Evolutionary conservation across 73 alveolate genomes (phyloP), one percentile per base, ranked within the genome.

Genomic region (Stentor roeselii): DNA sequence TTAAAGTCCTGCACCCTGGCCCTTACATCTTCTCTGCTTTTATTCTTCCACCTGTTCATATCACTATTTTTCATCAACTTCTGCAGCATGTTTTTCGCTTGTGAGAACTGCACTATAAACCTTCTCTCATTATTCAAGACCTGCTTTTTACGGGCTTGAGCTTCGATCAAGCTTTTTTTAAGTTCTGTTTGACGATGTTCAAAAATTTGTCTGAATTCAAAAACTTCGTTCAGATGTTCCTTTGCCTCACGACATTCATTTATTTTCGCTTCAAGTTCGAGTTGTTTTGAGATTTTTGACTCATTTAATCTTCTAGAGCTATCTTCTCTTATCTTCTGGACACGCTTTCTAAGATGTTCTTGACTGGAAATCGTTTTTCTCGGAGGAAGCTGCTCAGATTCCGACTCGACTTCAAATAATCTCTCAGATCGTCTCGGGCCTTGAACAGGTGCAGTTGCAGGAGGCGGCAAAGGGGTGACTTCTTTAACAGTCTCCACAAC

Each of bases 11-110:
- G 15, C 1, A 67, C 80, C 37, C 37, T 67, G 41, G 42, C 34
- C n/a, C 34, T 67, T 27, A 67, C 34, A 14, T 67, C 80, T 11
- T 67, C 37, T 32, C 34, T 21, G 11, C 41, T 67, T 67, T 67
- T 67, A 67, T 21, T 14, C 37, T 67, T 67, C 80, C 80, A 67
- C 41, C 80, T 67, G 2, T 67, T 32, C 34, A 67, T 27, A 67
- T 67, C 80, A 32, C 80, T 67, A 21, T 67, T 67, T 67, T 67
- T 67, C 80, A 67, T 67, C 14, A 67, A 2, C 34, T 67, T 67
- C 2, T 67, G 80, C 37, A 67, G n/a, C 80, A 67, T 67, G 37
- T 67, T 67, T 67, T 67, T 67, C 27, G 80, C 80, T 67, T 67
- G 80, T 1, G 80, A 36, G 2, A 67, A 67, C 11, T 67, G n/a